These are phyloP conservation scores for Nakazawaea peltata DNA, from an alignment of 805 yeast species.

Conservation along the genomic window DNA sequence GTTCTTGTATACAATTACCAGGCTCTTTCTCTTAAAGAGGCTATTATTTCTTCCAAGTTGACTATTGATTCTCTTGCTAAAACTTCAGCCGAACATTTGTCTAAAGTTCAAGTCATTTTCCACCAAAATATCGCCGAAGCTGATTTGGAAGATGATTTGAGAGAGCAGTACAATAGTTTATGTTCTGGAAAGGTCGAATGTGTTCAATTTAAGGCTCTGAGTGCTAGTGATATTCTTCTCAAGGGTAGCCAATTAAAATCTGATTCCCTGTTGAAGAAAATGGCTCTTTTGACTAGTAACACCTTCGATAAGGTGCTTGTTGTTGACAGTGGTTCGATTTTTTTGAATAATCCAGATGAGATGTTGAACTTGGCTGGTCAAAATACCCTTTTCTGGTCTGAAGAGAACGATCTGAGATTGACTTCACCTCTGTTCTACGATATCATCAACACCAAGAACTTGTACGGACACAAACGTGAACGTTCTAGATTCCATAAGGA, in stretches of 20 bases:
- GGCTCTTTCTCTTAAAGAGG: slow-evolving; percentile 1
- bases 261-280: slow-evolving; percentile 4
- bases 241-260: too few relatives aligned
- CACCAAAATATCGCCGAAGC: slow-evolving; percentile 1
- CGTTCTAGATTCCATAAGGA: slow-evolving; percentile 7
- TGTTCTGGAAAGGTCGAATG: slow-evolving; percentile 5
- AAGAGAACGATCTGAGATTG: slow-evolving; percentile 3
- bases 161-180: slow-evolving; percentile 4
- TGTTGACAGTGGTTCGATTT: slow-evolving; percentile 3
- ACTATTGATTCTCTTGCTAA: slow-evolving; percentile 7
- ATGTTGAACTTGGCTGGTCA: not conserved
- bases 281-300: slow-evolving; percentile 1
- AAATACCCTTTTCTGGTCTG: slow-evolving; percentile 8
- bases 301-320: slow-evolving; percentile 4
- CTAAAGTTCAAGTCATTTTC: slow-evolving; percentile 3
- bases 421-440: slow-evolving; percentile 5
- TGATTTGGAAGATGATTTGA: not conserved
- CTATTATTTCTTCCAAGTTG: slow-evolving; percentile 3
- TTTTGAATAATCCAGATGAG: slow-evolving; percentile 3
- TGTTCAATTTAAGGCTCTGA: not conserved
- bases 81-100: not conserved
- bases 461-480: slow-evolving; percentile 7
- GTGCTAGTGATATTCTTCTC: too few relatives aligned
- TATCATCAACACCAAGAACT: slow-evolving; percentile 2
- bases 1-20: slow-evolving; percentile 4